Percentiles rank a stretch among this genome's conserved stretches.
Evolutionary conservation across 371 early-diverging fungal genomes (phyloP).

Genomic region (Zychaea mexicana): DNA sequence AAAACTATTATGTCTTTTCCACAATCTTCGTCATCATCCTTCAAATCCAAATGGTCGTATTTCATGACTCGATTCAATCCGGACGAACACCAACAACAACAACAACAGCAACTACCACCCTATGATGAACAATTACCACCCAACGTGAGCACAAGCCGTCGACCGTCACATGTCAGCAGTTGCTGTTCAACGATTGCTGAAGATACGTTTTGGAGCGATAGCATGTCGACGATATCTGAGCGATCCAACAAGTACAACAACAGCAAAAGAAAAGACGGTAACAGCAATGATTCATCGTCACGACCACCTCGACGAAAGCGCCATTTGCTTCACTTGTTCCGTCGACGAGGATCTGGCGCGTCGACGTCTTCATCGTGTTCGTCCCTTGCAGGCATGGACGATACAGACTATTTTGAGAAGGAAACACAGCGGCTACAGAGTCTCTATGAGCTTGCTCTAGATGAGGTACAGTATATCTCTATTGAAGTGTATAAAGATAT

Average conservation of each 20-base stretch:
- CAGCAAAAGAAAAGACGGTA: background rate
- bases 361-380: constrained; percentile 14
- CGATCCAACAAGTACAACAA: constrained; percentile 6
- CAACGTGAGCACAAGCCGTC: background rate
- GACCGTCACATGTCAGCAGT: constrained; percentile 8
- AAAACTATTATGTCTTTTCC: background rate
- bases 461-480: constrained; percentile 18
- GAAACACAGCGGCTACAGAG: constrained; percentile 3
- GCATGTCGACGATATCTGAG: constrained; percentile 1
- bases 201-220: background rate
- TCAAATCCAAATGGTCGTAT: constrained; percentile 4
- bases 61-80: constrained; percentile 5
- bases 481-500: too few relatives aligned
- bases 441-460: constrained; percentile 18
- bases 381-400: constrained; percentile 7
- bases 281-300: background rate
- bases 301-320: background rate
- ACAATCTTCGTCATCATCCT: background rate
- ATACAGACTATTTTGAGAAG: constrained; percentile 2
- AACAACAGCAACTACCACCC: background rate
- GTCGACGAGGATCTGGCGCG: constrained; percentile 1
- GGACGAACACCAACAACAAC: background rate
- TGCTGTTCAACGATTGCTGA: background rate
- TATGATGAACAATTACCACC: background rate
- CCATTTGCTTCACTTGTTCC: background rate